Percentiles rank a stretch among this genome's conserved stretches.
Conservation (phyloP, 805 yeast species). For the Metschnikowia lunata region DNA sequence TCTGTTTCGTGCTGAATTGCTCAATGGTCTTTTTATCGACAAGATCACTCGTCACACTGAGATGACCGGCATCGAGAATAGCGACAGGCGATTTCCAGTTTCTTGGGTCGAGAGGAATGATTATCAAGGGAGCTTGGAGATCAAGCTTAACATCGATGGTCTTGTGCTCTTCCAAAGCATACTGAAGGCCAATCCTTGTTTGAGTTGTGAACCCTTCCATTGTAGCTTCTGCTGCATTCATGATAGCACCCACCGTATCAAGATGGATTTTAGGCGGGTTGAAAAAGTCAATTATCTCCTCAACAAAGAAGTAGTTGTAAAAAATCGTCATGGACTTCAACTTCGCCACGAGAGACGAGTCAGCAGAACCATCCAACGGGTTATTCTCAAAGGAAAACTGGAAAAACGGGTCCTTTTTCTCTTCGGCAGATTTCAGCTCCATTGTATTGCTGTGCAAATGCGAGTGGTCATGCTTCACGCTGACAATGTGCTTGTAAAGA, state of each 20-base stretch:
- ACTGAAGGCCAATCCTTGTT: conserved; percentile 87
- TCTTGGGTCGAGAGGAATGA: conserved; percentile 77
- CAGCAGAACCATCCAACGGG: conserved; percentile 82
- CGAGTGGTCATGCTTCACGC: conserved; percentile 61
- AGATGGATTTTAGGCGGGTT: conserved; percentile 80
- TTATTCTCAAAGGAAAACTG: conserved; percentile 77
- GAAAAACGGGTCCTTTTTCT: conserved; percentile 61
- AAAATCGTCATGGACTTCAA: conserved; percentile 84
- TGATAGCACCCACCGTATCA: conserved; percentile 84
- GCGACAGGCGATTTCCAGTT: conserved; percentile 84
- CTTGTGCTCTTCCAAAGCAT: conserved; percentile 91
- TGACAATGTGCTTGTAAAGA: conserved; percentile 81
- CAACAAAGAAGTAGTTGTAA: conserved; percentile 81
- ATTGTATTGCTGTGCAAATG: conserved; percentile 25
- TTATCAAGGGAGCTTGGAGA: conserved; percentile 87
- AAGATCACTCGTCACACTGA: conserved; percentile 75
- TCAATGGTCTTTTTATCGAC: conserved; percentile 66
- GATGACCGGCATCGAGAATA: conserved; percentile 92
- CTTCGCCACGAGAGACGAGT: conserved; percentile 67
- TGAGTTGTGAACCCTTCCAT: conserved; percentile 87
- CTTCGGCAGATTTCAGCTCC: conserved; percentile 8
- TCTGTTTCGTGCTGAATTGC: conserved; percentile 59
- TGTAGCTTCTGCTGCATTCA: conserved; percentile 93
- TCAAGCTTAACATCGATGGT: conserved; percentile 83
- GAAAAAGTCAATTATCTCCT: conserved; percentile 71